These are phyloP conservation scores for Paxillus involutus DNA, from an alignment of 768 basidiomycete species.

Conservation along the genomic window DNA sequence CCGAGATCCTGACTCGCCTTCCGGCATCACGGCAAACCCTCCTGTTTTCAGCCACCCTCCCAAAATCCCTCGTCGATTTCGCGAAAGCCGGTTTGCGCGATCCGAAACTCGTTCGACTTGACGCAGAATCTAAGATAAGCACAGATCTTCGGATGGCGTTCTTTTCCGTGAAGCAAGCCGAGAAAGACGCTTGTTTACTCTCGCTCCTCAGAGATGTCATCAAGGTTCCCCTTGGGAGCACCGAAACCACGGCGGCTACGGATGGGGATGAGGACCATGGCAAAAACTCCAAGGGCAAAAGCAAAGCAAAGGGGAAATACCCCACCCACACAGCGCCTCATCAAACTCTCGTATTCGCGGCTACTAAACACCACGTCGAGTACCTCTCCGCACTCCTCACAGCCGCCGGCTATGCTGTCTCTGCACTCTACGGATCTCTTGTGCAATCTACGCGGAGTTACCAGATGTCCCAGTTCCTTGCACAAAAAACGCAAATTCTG, in stretches of 20 bases:
- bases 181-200: constrained; percentile 92
- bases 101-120: constrained; percentile 94
- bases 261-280: constrained; percentile 22
- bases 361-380: constrained; percentile 99
- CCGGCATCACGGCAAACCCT: constrained; percentile 87
- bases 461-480: constrained; percentile 90
- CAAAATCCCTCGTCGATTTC: constrained; percentile 94
- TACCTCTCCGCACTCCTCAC: constrained; percentile 80
- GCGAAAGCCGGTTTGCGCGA: constrained; percentile 95
- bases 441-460: constrained; percentile 87
- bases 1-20: constrained; percentile 88
- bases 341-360: constrained; percentile 92
- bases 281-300: constrained; percentile 47
- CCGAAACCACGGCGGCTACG: constrained; percentile 22
- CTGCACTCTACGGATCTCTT: constrained; percentile 93
- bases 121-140: constrained; percentile 95
- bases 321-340: constrained; percentile 64
- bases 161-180: constrained; percentile 86
- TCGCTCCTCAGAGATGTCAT: constrained; percentile 85
- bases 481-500: constrained; percentile 74
- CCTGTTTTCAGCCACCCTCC: constrained; percentile 94
- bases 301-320: constrained; percentile 48
- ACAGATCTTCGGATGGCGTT: constrained; percentile 92
- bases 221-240: constrained; percentile 62
- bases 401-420: constrained; percentile 83